Evolutionary conservation across 2,329 filamentous ascomycete genomes (phyloP), one percentile per base, ranked within the genome.

Genomic region (Aspergillus fischeri): DNA sequence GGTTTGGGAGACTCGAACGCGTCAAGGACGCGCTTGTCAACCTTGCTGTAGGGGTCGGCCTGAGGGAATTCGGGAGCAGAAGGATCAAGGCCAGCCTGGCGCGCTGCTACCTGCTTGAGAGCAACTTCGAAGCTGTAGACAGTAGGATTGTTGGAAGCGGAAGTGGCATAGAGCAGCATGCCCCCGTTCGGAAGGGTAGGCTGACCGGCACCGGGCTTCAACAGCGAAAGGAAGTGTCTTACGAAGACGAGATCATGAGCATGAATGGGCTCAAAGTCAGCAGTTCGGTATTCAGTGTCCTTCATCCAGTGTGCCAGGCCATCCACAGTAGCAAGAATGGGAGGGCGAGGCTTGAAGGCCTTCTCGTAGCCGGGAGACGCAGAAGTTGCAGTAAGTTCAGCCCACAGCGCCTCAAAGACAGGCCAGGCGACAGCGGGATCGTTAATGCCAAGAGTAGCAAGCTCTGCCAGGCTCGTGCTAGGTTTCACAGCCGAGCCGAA

Each of bases 241-340:
- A 96, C 80, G 24, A 97, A 80, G 25, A 84, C 80, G 29, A 99
- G 82, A 68, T 97, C 89, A 75, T 96, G 91, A 28, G 92, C 83
- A 78, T 99, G 94, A 61, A 99, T 88, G 14, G 80, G 81, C 60
- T 90, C 83, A 66, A 85, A 89, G 25, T 88, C 80, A 1, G 88
- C 79, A 61, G 84, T 84, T 62, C 88, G 84, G 79, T 97, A 99
- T 48, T 83, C 85, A 61, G 87, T 91, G 41, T 86, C 70, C 64
- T 82, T 83, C 90, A 96, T 96, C 75, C 92, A 84, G 77, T 94
- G 90, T 54, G 85, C 81, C 38, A 97, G 80, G 53, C 88, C 88
- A 70, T 99, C 94, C 52, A 95, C 77, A 47, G 86, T 78, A 64
- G 97, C 81, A 51, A 97, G 79, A 57, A 97, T 80, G 1, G 83